phyloP scores from a whole-genome alignment of 2,329 filamentous ascomycete species.

The Chaetomiaceae sp. region DNA sequence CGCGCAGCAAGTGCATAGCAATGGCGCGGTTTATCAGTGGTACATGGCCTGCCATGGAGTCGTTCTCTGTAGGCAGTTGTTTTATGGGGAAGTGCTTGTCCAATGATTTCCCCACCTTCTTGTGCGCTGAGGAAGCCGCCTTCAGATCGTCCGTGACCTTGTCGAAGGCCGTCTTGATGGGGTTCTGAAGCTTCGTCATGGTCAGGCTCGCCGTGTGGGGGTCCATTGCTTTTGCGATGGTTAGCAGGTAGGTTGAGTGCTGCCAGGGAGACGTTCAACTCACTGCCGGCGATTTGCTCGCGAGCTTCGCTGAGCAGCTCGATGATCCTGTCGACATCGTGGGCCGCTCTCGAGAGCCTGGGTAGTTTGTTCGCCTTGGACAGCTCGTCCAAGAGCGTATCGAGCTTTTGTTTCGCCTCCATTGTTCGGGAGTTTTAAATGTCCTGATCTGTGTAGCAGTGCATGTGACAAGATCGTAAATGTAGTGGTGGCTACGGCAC shows the following conservation, averaged over 20 bases:
- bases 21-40: slow-evolving; percentile 86
- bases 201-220: slow-evolving; percentile 67
- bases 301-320: slow-evolving; percentile 69
- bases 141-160: slow-evolving; percentile 76
- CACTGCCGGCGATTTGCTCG: slow-evolving; percentile 68
- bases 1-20: slow-evolving; percentile 90
- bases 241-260: background rate
- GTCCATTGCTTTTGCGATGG: slow-evolving; percentile 45
- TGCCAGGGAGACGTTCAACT: slow-evolving; percentile 7
- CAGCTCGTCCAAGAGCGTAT: slow-evolving; percentile 66
- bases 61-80: slow-evolving; percentile 71
- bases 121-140: slow-evolving; percentile 75
- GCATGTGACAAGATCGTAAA: no score
- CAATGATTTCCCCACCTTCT: slow-evolving; percentile 77
- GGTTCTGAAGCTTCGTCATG: slow-evolving; percentile 80
- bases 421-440: slow-evolving; percentile 21
- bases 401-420: slow-evolving; percentile 35
- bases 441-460: no score
- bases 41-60: slow-evolving; percentile 71
- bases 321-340: slow-evolving; percentile 80
- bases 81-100: slow-evolving; percentile 59
- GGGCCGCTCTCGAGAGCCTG: slow-evolving; percentile 65
- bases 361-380: slow-evolving; percentile 65
- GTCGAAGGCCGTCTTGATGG: slow-evolving; percentile 76
- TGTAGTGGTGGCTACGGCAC: background rate